Evolutionary conservation across 2,329 filamentous ascomycete species (phyloP), one percentile per base, ranked within the genome.

Genomic region (Trichocomaceae sp.): DNA sequence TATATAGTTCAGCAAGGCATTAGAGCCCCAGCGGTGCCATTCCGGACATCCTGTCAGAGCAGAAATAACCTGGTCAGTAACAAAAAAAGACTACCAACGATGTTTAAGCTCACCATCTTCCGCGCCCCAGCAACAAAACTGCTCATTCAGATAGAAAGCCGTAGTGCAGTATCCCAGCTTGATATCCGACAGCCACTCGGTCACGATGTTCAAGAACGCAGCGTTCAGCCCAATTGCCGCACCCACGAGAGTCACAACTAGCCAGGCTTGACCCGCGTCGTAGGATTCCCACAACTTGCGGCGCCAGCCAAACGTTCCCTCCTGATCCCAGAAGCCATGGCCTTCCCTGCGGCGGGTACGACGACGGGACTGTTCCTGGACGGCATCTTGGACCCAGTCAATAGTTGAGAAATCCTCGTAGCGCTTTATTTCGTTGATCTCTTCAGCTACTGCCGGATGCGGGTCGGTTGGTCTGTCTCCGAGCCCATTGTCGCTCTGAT

Each of bases 341-440:
- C 85, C 83, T 64, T 86, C 84, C 69, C 84, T 85, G 64, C 88
- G 82, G 62, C 87, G 81, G 47, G 87, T 81, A 64, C 88, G 88
- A 58, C 92, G 84, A 54, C 91, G 83, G 47, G 88, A 77, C 69
- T 95, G 89, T 70, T 96, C 93, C 60, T 91, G 86, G 33, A 90
- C 87, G 10, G 92, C 91, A 80, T 99, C 93, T 71, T 99, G 92
- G 0, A 99, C 92, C 93, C 93, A 99, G 73, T 99, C 93, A 83
- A 79, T 75, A 0, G 93, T 99, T 5, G 91, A 96, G 69, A 99
- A 99, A 74, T 99, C 93, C 81, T 96, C 93, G 75, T 99, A 99
- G 75, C 92, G 83, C 75, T 96, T 96, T 69, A 99, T 97, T 77
- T 96, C 87, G 23, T 88, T 91, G 67, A 99, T 96, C 75, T 99